Percentiles rank a stretch among this genome's conserved stretches.
Evolutionary conservation across 768 basidiomycete species (phyloP).

Genomic region (Leccinum boreale): DNA sequence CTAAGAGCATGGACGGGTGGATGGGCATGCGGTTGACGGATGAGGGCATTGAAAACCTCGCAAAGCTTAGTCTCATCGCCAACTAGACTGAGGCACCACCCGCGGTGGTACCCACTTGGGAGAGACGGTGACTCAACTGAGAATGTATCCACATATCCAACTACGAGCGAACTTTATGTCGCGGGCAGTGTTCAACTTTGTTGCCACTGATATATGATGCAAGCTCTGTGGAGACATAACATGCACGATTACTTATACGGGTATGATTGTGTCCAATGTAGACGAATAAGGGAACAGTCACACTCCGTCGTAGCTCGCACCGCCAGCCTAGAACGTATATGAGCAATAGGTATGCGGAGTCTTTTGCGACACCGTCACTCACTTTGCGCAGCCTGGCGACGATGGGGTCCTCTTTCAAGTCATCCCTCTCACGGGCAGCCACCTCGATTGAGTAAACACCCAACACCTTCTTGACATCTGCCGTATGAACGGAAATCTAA

Average conservation of each 20-base stretch:
- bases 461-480: conserved; percentile 82
- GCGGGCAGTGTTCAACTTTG: conserved; percentile 19
- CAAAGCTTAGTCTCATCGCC: conserved; percentile 38
- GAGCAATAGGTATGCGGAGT: background rate
- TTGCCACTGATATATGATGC: conserved; percentile 25
- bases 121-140: background rate
- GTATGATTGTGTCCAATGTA: conserved; percentile 4
- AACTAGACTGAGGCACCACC: conserved; percentile 13
- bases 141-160: conserved; percentile 2
- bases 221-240: conserved; percentile 9
- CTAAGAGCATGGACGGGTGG: conserved; percentile 82
- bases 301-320: conserved; percentile 86
- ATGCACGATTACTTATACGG: conserved; percentile 10
- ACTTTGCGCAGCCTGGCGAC: conserved; percentile 80
- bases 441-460: conserved; percentile 85
- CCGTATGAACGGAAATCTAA: conserved; percentile 88
- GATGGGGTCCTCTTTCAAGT: conserved; percentile 86
- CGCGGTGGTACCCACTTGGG: conserved; percentile 1
- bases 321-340: conserved; percentile 61
- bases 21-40: conserved; percentile 80
- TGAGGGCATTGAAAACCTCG: conserved; percentile 60
- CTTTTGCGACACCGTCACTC: conserved; percentile 24
- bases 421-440: conserved; percentile 75
- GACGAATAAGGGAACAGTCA: conserved; percentile 33
- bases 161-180: background rate